Evolutionary conservation across 768 basidiomycete genomes (phyloP), one percentile per base, ranked within the genome.

Genomic region (Boletellus ananiceps): DNA sequence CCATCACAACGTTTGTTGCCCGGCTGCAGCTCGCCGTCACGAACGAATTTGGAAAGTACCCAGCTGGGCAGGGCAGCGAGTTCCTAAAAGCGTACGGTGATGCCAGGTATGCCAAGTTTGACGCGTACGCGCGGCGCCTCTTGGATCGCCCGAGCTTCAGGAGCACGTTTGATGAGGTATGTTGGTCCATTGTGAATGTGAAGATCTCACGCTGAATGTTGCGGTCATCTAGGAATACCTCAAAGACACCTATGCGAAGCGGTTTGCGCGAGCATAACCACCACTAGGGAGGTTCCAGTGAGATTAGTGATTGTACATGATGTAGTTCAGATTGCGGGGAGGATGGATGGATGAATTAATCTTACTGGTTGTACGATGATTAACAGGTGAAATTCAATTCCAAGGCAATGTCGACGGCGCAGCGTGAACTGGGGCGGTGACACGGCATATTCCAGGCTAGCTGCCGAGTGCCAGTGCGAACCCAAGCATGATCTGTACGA

Each of bases 1-100:
- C 81, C 0, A 60, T 84, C 21, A 67, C 75, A 4, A 82, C 86
- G 1, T 82, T 84, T 73, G 56, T 84, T 13, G 81, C 74, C n/a
- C 71, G 85, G 11, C 52, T 76, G 36, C 71, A 75, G 23, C 49
- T 79, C 1, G 42, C 61, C 27, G 54, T 80, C 27, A 64, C 68
- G 58, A 74, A 81, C 51, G 80, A 84, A 29, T 27, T 81, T 18
- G 82, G 83, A 1, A 68, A 64, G 18, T 86, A 66, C 54, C 69
- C 72, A 5, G 64, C 58, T 21, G 83, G 78, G 8, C 69, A 76
- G 31, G 81, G 81, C 0, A 64, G 57, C 39, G 74, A 69, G 55
- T 62, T 75, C 3, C 67, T 74, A 41, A 69, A 75, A 27, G 67
- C 59, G 4, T 61, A 84, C 41, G 57, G 46, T 5, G 40, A 8